Conservation (phyloP, 441 rosid genomes). For the Erodium texanum region DNA sequence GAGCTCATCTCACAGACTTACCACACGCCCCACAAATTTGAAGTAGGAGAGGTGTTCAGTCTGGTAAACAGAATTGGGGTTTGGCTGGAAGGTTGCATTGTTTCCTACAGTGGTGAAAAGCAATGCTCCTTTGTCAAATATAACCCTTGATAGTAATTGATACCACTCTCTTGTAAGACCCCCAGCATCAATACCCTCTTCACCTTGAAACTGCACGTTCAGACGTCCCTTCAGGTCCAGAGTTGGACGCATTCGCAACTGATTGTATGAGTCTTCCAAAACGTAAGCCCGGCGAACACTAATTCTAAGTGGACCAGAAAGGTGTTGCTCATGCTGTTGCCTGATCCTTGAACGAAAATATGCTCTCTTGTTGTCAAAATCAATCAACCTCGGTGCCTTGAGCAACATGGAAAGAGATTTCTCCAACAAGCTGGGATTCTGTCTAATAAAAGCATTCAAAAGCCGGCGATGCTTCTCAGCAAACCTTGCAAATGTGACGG, state of each 20-base stretch:
- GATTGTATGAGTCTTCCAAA: constrained; percentile 96
- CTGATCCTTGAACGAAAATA: constrained; percentile 91
- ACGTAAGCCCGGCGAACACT: constrained; percentile 90
- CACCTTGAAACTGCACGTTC: constrained; percentile 96
- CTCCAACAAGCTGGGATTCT: constrained; percentile 81
- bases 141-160: constrained; percentile 88
- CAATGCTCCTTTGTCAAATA: constrained; percentile 92
- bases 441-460: constrained; percentile 86
- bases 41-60: constrained; percentile 97
- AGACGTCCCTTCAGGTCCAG: constrained; percentile 87
- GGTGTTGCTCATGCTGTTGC: constrained; percentile 84
- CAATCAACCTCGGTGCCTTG: constrained; percentile 86
- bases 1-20: constrained; percentile 19
- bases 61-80: constrained; percentile 92
- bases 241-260: constrained; percentile 84
- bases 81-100: constrained; percentile 94
- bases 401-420: constrained; percentile 89
- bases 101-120: constrained; percentile 95
- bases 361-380: constrained; percentile 91
- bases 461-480: constrained; percentile 94
- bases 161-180: constrained; percentile 99
- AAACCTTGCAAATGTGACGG: constrained; percentile 77
- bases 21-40: constrained; percentile 96
- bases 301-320: constrained; percentile 83
- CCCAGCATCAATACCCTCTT: constrained; percentile 99